phyloP scores from a whole-genome alignment of 306 rosid genomes.

The Neltuma alba region DNA sequence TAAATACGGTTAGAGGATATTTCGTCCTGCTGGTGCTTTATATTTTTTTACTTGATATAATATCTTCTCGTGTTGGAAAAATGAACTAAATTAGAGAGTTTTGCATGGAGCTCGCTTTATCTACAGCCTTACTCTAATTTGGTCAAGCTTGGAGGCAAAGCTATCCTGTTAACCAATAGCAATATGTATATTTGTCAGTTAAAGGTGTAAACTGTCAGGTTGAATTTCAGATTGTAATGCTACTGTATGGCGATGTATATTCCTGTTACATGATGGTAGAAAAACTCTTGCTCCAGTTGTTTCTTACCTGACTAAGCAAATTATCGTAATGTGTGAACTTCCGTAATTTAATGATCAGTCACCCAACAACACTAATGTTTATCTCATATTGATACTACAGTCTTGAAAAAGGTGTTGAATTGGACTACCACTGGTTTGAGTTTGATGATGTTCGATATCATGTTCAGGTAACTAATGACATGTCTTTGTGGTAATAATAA shows the following conservation, averaged over 20 bases:
- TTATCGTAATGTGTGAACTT: conserved; percentile 11
- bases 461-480: conserved; percentile 62
- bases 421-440: conserved; percentile 95
- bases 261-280: neutral
- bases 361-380: conserved; percentile 19
- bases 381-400: conserved; percentile 47
- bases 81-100: neutral
- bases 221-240: neutral
- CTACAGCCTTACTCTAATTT: neutral
- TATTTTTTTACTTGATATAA: neutral
- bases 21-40: neutral
- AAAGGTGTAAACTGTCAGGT: neutral
- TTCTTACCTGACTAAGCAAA: neutral
- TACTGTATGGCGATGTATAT: neutral
- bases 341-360: conserved; percentile 1
- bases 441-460: conserved; percentile 94
- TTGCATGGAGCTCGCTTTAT: neutral
- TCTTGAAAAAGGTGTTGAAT: conserved; percentile 82
- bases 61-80: neutral
- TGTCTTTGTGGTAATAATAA: neutral
- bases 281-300: neutral
- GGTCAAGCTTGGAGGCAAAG: neutral
- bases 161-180: neutral
- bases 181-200: neutral
- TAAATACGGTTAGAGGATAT: neutral